Percentiles rank a stretch among this genome's conserved stretches.
Conservation (phyloP, 257 asterid genomes). For the Solanum chmielewskii region DNA sequence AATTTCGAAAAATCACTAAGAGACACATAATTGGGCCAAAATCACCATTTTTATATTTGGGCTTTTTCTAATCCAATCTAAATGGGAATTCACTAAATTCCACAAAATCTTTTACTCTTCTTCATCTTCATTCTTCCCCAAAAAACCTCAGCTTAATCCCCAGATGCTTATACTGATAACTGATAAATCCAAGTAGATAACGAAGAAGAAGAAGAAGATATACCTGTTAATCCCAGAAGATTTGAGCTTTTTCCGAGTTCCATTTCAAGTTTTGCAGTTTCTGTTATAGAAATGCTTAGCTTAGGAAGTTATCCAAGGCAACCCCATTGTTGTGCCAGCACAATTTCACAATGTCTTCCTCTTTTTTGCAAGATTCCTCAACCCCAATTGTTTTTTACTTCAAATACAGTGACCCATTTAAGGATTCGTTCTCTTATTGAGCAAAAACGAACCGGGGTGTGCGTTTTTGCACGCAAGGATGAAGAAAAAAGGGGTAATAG, state of each 20-base stretch:
- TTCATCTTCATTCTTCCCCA: background rate
- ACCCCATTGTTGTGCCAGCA: slow-evolving; percentile 14
- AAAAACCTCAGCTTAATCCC: background rate
- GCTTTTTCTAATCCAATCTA: background rate
- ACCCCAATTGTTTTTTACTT: slow-evolving; percentile 12
- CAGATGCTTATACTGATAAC: background rate
- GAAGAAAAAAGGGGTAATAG: slow-evolving; percentile 14
- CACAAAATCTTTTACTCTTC: background rate
- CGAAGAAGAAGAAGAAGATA: background rate
- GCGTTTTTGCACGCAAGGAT: slow-evolving; percentile 23
- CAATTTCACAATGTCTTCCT: slow-evolving; percentile 14
- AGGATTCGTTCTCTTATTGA: background rate
- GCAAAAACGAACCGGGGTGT: slow-evolving; percentile 18
- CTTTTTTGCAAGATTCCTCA: slow-evolving; percentile 19
- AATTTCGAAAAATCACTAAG: too few relatives aligned
- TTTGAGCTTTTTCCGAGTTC: background rate
- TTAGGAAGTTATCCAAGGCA: slow-evolving; percentile 32
- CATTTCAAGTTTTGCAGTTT: background rate
- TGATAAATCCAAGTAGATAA: background rate
- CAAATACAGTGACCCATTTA: slow-evolving; percentile 9
- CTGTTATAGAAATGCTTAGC: slow-evolving; percentile 31
- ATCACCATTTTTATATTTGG: background rate
- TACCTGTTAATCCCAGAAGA: background rate
- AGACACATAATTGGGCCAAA: too few relatives aligned
- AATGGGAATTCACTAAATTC: background rate